phyloP scores from a whole-genome alignment of 2,329 filamentous ascomycete genomes.

The Xylariaceae sp. region DNA sequence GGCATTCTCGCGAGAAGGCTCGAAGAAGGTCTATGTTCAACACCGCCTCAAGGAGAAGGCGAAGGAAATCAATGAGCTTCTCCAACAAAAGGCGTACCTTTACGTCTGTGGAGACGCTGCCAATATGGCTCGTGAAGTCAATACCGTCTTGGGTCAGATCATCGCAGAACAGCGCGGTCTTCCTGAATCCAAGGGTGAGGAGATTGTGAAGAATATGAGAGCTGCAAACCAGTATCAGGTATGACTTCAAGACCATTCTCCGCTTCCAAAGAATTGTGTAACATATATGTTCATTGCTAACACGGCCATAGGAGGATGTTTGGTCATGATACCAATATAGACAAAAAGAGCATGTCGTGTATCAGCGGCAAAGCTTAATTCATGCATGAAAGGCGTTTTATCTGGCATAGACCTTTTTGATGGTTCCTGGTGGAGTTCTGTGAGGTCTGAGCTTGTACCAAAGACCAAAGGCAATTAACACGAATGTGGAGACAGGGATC shows the following conservation, averaged over 20 bases:
- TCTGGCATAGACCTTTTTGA: conserved; percentile 15
- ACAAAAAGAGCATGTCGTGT: conserved; percentile 18
- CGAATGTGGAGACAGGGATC: no score
- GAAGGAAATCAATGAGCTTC: conserved; percentile 79
- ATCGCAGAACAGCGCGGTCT: conserved; percentile 80
- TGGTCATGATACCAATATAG: conserved; percentile 52
- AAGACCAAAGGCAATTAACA: not conserved
- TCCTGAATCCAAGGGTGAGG: conserved; percentile 82
- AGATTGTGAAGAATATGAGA: conserved; percentile 96
- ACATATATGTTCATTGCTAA: conserved; percentile 30
- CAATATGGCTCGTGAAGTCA: conserved; percentile 95
- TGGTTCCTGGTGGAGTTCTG: conserved; percentile 17
- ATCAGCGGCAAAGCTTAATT: conserved; percentile 21
- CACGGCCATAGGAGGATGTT: conserved; percentile 58
- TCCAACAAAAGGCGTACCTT: conserved; percentile 85
- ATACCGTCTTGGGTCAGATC: conserved; percentile 79
- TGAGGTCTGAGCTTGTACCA: conserved; percentile 12
- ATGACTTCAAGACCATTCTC: conserved; percentile 30
- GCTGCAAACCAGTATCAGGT: conserved; percentile 94
- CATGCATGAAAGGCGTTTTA: conserved; percentile 24
- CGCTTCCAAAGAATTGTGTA: not conserved
- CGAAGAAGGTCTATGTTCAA: conserved; percentile 95
- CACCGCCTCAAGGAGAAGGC: conserved; percentile 82
- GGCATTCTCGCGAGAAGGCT: conserved; percentile 86
- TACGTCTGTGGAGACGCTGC: conserved; percentile 98